Conservation (phyloP, 176 grass and related monocot species). For the Saccharum spontaneum region DNA sequence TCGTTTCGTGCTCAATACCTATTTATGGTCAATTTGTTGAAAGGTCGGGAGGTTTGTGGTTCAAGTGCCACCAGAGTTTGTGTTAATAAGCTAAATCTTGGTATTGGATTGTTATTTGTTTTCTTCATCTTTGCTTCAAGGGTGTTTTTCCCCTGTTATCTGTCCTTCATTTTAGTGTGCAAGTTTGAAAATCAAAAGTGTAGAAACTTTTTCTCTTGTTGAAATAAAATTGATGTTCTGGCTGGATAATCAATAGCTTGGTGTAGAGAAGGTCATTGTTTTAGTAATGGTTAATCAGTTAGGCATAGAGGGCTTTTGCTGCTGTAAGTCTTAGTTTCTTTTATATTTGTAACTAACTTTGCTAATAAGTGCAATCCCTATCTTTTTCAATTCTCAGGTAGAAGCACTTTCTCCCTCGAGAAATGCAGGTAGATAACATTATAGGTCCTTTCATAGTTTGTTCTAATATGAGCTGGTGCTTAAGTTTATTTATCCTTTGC, state of each 20-base stretch:
- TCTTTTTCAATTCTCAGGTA: constrained; percentile 38
- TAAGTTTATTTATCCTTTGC: constrained; percentile 8
- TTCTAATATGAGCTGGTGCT: constrained; percentile 1
- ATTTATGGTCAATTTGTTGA: not conserved
- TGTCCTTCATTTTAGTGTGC: not conserved
- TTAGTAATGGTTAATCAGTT: not conserved
- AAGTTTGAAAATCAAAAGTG: not conserved
- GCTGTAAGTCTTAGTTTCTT: not conserved
- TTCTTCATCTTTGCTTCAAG: not conserved
- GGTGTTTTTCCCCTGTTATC: not conserved
- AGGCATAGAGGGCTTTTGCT: not conserved
- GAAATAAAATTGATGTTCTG: not conserved
- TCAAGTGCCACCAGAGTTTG: not conserved
- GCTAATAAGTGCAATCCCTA: not conserved
- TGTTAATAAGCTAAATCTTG: not conserved
- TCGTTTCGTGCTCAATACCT: not conserved
- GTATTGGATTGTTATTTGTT: not conserved
- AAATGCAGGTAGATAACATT: constrained; percentile 56
- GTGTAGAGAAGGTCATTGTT: not conserved
- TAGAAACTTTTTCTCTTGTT: not conserved
- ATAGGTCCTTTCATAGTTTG: constrained; percentile 13
- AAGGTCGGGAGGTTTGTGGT: not conserved
- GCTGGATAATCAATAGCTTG: not conserved
- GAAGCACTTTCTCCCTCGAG: constrained; percentile 57
- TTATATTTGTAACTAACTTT: constrained; percentile 11